These are phyloP conservation scores for Epithele typhae DNA, from an alignment of 768 basidiomycete species.

Conservation along the genomic window DNA sequence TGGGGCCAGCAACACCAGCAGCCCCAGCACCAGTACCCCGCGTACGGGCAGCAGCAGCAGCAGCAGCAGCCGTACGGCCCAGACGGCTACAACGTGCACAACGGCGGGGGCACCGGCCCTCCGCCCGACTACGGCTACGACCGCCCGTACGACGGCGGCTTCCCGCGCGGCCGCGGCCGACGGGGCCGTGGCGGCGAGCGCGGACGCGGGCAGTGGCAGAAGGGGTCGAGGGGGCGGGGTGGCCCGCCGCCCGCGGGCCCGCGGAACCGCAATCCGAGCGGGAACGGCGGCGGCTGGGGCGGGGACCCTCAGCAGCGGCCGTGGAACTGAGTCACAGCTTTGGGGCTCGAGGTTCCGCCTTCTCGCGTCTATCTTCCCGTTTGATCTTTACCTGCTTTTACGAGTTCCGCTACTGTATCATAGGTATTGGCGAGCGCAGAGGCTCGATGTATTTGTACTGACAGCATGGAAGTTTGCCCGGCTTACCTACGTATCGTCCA, in stretches of 20 bases:
- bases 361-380: too few relatives aligned
- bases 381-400: too few relatives aligned
- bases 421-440: too few relatives aligned
- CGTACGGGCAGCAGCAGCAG: constrained; percentile 23
- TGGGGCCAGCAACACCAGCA: constrained; percentile 18
- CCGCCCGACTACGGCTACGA: constrained; percentile 27
- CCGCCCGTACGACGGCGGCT: constrained; percentile 20
- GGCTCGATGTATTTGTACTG: too few relatives aligned
- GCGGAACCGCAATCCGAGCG: not conserved
- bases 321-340: not conserved
- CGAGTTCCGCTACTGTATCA: too few relatives aligned
- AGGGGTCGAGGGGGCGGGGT: constrained; percentile 27
- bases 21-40: constrained; percentile 24
- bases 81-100: not conserved
- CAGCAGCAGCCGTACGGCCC: not conserved
- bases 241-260: constrained; percentile 1
- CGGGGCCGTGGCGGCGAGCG: constrained; percentile 28
- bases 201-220: constrained; percentile 44
- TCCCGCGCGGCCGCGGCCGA: constrained; percentile 24
- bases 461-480: too few relatives aligned
- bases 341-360: too few relatives aligned
- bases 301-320: not conserved
- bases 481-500: too few relatives aligned
- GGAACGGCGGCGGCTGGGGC: not conserved
- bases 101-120: too few relatives aligned